Evolutionary conservation across 768 basidiomycete genomes (phyloP).

Genomic region (Podaxis sp.): DNA sequence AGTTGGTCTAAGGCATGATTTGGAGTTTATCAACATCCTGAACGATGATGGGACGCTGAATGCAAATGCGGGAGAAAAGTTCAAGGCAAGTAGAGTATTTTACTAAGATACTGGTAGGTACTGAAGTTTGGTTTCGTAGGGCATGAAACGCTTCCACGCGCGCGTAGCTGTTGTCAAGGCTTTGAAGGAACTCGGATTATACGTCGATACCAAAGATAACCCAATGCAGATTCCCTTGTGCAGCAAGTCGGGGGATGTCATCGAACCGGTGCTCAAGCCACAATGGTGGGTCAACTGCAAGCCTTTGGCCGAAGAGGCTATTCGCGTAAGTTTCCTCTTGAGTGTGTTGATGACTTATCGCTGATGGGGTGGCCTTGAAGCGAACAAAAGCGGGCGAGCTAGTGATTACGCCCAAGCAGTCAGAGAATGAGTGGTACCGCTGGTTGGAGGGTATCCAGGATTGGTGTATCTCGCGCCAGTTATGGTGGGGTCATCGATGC

Average conservation of each 20-base stretch:
- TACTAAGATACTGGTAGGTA: background rate
- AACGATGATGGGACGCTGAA: constrained; percentile 98
- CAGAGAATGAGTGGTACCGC: constrained; percentile 92
- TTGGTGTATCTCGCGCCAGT: constrained; percentile 98
- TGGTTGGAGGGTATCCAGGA: constrained; percentile 97
- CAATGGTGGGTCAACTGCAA: constrained; percentile 99
- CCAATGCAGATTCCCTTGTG: constrained; percentile 91
- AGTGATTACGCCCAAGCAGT: constrained; percentile 76
- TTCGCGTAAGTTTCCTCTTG: constrained; percentile 54
- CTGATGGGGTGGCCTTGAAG: constrained; percentile 37
- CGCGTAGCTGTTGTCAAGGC: constrained; percentile 80
- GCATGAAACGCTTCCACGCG: constrained; percentile 98
- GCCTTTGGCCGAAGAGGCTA: constrained; percentile 85
- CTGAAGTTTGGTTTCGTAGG: constrained; percentile 27
- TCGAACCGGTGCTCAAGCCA: constrained; percentile 93
- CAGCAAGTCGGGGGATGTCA: constrained; percentile 95
- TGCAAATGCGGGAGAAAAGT: constrained; percentile 78
- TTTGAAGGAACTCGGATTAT: constrained; percentile 82
- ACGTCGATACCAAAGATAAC: constrained; percentile 91
- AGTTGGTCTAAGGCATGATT: constrained; percentile 81
- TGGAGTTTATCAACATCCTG: constrained; percentile 91
- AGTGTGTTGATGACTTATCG: background rate
- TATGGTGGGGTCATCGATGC: constrained; percentile 99
- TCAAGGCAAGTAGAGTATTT: constrained; percentile 43
- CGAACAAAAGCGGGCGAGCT: constrained; percentile 89